These are phyloP conservation scores for Pecoramyces ruminantium DNA, from an alignment of 192 early-diverging fungal genomes.

Conservation along the genomic window DNA sequence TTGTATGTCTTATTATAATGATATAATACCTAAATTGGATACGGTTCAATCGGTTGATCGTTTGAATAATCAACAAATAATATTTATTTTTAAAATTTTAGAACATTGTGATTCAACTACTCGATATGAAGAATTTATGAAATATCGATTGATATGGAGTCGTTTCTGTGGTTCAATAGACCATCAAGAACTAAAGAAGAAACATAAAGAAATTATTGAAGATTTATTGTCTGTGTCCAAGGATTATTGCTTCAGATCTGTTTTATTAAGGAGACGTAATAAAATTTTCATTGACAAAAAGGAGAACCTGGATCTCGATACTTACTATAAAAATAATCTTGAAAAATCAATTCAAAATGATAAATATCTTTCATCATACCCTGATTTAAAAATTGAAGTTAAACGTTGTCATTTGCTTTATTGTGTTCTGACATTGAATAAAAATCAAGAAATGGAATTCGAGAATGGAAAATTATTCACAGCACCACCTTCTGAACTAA, in stretches of 20 bases:
- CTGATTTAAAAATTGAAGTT: background rate
- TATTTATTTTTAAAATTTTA: background rate
- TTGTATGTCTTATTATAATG: background rate
- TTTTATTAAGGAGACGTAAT: background rate
- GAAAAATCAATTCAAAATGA: background rate
- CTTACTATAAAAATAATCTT: background rate
- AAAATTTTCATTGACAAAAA: background rate
- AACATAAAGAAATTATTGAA: background rate
- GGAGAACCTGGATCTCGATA: background rate
- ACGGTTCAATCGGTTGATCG: background rate
- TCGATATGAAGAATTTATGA: background rate
- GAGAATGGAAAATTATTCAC: background rate
- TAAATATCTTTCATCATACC: background rate
- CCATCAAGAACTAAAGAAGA: background rate
- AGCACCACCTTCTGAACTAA: background rate
- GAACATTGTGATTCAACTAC: background rate
- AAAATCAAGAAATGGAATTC: background rate
- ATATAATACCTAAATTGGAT: background rate
- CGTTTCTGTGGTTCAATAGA: background rate
- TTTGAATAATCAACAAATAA: background rate
- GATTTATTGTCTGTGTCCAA: background rate
- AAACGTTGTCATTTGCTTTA: background rate
- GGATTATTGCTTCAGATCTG: background rate
- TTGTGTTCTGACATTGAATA: background rate
- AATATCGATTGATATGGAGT: background rate